Percentiles rank a stretch among this genome's conserved stretches.
phyloP scores from a whole-genome alignment of 495 filamentous ascomycete species.

The Jackrogersella multiformis region DNA sequence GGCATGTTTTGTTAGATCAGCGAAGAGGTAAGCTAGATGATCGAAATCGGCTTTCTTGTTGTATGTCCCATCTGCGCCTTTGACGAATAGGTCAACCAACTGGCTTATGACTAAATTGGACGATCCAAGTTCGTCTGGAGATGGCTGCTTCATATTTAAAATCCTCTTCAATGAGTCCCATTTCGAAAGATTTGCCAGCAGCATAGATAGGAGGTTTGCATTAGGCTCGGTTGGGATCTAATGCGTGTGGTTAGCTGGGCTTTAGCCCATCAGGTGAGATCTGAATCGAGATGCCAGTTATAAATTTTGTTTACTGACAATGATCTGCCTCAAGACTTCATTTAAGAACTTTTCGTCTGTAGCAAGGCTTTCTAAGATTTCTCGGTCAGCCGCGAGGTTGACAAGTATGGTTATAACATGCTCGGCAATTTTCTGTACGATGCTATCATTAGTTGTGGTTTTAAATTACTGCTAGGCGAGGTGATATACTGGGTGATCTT shows the following conservation, averaged over 20 bases:
- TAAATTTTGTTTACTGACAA: constrained; percentile 65
- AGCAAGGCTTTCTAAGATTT: constrained; percentile 74
- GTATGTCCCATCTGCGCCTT: constrained; percentile 79
- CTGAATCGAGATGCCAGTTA: neutral
- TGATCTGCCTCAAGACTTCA: constrained; percentile 72
- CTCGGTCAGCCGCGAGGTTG: constrained; percentile 83
- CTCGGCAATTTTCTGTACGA: constrained; percentile 89
- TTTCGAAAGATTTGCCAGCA: constrained; percentile 91
- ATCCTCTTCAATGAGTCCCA: constrained; percentile 74
- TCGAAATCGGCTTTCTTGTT: constrained; percentile 91
- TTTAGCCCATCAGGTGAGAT: neutral
- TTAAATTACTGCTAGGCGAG: neutral
- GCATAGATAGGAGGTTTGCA: constrained; percentile 87
- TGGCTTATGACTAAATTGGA: constrained; percentile 83
- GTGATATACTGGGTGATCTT: constrained; percentile 75
- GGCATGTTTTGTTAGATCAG: constrained; percentile 83
- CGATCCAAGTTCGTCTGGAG: constrained; percentile 69
- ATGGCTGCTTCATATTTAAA: constrained; percentile 66
- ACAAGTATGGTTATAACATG: constrained; percentile 93
- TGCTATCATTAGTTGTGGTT: constrained; percentile 6
- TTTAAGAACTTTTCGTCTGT: constrained; percentile 85
- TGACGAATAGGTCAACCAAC: constrained; percentile 93
- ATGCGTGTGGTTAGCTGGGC: constrained; percentile 22
- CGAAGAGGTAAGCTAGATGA: constrained; percentile 92
- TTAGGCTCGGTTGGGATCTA: constrained; percentile 68